Conservation (phyloP, 257 asterid species). For the Gynochthodes officinalis region DNA sequence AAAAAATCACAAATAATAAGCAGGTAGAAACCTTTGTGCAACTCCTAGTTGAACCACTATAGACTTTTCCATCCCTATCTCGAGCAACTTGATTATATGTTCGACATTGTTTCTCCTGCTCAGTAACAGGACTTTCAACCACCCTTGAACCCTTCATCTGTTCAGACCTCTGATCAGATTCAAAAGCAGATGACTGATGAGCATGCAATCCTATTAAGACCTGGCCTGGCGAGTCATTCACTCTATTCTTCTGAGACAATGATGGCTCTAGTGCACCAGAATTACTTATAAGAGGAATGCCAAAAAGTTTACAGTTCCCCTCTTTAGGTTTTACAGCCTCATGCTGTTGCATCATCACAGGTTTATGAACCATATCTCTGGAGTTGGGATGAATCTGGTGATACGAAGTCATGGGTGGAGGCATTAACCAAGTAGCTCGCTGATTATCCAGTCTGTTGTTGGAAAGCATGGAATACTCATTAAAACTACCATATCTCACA, state of each 20-base stretch:
- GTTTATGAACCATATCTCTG: constrained; percentile 48
- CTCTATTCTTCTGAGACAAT: constrained; percentile 26
- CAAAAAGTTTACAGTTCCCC: constrained; percentile 79
- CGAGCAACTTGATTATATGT: constrained; percentile 31
- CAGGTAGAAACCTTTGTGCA: constrained; percentile 76
- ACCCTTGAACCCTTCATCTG: constrained; percentile 58
- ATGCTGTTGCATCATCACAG: constrained; percentile 34
- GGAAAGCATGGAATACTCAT: constrained; percentile 48
- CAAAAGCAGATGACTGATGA: constrained; percentile 40
- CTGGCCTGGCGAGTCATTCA: constrained; percentile 30
- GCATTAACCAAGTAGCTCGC: constrained; percentile 71
- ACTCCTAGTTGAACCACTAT: constrained; percentile 70
- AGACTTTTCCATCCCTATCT: constrained; percentile 60
- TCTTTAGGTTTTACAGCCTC: constrained; percentile 54
- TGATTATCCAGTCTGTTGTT: constrained; percentile 51
- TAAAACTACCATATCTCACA: constrained; percentile 38
- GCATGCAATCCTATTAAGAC: constrained; percentile 31
- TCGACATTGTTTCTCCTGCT: constrained; percentile 57
- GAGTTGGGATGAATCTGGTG: constrained; percentile 55
- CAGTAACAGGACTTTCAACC: constrained; percentile 45
- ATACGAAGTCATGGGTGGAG: constrained; percentile 61
- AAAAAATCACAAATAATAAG: constrained; percentile 1
- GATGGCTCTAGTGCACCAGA: constrained; percentile 40
- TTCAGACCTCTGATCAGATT: constrained; percentile 48
- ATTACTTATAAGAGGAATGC: constrained; percentile 57